phyloP scores from a whole-genome alignment of 148 eudicot genomes.

The Spergularia bocconei region DNA sequence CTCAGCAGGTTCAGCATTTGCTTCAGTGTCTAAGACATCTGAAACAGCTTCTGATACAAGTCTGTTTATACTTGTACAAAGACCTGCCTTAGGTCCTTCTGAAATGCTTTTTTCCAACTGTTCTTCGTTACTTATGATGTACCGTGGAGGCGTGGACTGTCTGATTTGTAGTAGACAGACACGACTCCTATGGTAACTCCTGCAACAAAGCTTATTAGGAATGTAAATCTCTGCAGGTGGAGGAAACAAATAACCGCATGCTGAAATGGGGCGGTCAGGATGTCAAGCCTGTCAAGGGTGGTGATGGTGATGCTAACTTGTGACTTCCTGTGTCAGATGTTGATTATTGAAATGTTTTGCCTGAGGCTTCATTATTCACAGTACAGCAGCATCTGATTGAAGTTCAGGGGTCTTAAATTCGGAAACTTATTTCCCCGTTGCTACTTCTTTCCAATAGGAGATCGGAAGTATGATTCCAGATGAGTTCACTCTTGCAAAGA shows the following conservation, averaged over 20 bases:
- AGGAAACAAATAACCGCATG: constrained; percentile 62
- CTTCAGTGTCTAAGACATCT: neutral
- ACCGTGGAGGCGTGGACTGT: too few relatives aligned
- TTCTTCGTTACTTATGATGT: too few relatives aligned
- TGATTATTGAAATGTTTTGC: neutral
- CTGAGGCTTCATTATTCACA: constrained; percentile 1
- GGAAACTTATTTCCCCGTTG: neutral
- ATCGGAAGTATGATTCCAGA: neutral
- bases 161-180: too few relatives aligned
- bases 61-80: neutral
- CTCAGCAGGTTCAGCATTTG: too few relatives aligned
- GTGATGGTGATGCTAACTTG: constrained; percentile 13
- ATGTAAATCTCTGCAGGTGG: constrained; percentile 42
- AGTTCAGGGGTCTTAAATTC: neutral
- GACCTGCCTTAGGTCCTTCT: too few relatives aligned
- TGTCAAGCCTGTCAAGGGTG: constrained; percentile 18
- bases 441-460: neutral
- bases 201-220: neutral
- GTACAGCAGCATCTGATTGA: neutral
- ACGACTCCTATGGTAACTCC: too few relatives aligned
- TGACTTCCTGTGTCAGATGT: neutral
- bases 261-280: constrained; percentile 72
- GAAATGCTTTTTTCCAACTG: too few relatives aligned
- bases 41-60: neutral
- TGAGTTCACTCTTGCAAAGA: neutral